These are phyloP conservation scores for Plasmodium blacklocki DNA, from an alignment of 169 alveolate species.

Conservation along the genomic window DNA sequence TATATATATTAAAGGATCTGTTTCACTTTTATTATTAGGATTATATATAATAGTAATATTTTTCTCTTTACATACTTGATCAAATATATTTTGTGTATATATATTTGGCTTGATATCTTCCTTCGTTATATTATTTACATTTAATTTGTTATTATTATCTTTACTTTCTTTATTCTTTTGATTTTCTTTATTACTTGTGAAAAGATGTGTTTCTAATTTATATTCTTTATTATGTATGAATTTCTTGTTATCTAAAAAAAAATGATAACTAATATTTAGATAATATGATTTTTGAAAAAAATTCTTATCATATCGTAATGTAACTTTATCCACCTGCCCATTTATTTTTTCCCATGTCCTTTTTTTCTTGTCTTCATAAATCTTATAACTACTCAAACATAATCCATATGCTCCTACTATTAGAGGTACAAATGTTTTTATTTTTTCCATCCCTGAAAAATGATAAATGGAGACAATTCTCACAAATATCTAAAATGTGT, in stretches of 20 bases:
- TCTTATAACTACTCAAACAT: slow-evolving; percentile 40
- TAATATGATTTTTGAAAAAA: slow-evolving; percentile 28
- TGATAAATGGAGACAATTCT: too few relatives aligned
- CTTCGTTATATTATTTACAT: neutral
- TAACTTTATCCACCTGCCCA: slow-evolving; percentile 53
- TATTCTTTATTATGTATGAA: slow-evolving; percentile 50
- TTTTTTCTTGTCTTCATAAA: slow-evolving; percentile 40
- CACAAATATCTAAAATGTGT: too few relatives aligned
- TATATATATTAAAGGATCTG: slow-evolving; percentile 73
- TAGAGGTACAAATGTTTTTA: slow-evolving; percentile 41
- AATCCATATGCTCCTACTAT: slow-evolving; percentile 64
- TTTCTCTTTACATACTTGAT: slow-evolving; percentile 53
- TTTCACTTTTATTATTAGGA: slow-evolving; percentile 28
- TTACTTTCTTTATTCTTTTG: too few relatives aligned
- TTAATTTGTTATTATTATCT: too few relatives aligned
- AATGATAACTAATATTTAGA: slow-evolving; percentile 37
- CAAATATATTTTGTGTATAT: slow-evolving; percentile 60
- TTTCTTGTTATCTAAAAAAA: slow-evolving; percentile 42
- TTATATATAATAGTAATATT: slow-evolving; percentile 43
- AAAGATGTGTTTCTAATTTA: slow-evolving; percentile 19
- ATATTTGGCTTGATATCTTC: slow-evolving; percentile 37
- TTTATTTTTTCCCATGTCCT: slow-evolving; percentile 36
- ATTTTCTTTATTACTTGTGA: neutral
- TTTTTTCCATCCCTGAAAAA: slow-evolving; percentile 24
- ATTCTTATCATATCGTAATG: slow-evolving; percentile 30